Evolutionary conservation across 1,284 basidiomycete genomes (phyloP).

Genomic region (Ganoderma boninense): DNA sequence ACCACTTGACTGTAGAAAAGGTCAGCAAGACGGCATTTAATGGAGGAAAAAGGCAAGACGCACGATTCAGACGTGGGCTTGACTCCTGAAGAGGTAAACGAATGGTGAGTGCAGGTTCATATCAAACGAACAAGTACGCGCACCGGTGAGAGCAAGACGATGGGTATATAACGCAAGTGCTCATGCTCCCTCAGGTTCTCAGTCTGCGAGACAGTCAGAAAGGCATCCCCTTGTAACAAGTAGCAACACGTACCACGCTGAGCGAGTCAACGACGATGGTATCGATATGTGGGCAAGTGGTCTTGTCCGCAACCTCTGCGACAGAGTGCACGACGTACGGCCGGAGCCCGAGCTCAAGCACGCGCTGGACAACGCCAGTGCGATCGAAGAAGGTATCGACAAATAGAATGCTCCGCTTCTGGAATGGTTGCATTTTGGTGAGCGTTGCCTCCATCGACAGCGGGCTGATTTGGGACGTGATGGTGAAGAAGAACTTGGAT

Average conservation of each 20-base stretch:
- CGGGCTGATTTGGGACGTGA: constrained; percentile 84
- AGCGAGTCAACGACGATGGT: constrained; percentile 96
- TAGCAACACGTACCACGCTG: constrained; percentile 69
- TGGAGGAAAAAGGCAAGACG: constrained; percentile 44
- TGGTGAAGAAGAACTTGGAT: constrained; percentile 97
- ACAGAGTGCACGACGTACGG: constrained; percentile 84
- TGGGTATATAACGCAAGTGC: constrained; percentile 95
- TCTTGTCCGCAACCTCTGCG: constrained; percentile 81
- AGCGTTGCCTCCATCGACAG: constrained; percentile 78
- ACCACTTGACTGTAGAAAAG: constrained; percentile 80
- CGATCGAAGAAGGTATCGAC: constrained; percentile 88
- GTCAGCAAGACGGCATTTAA: constrained; percentile 9
- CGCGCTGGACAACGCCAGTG: constrained; percentile 81
- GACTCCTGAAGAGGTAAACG: constrained; percentile 47
- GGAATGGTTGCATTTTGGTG: constrained; percentile 80
- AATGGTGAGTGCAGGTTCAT: not conserved
- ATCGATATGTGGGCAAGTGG: constrained; percentile 90
- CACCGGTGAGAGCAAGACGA: constrained; percentile 89
- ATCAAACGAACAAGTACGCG: constrained; percentile 30
- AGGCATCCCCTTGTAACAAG: too few relatives aligned
- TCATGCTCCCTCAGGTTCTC: constrained; percentile 93
- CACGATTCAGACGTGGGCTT: constrained; percentile 78
- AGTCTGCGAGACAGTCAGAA: constrained; percentile 71
- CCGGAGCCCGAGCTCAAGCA: constrained; percentile 85
- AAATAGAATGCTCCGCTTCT: constrained; percentile 85